These are phyloP conservation scores for Pyrenophora graminea DNA, from an alignment of 2,329 filamentous ascomycete genomes.

Conservation along the genomic window DNA sequence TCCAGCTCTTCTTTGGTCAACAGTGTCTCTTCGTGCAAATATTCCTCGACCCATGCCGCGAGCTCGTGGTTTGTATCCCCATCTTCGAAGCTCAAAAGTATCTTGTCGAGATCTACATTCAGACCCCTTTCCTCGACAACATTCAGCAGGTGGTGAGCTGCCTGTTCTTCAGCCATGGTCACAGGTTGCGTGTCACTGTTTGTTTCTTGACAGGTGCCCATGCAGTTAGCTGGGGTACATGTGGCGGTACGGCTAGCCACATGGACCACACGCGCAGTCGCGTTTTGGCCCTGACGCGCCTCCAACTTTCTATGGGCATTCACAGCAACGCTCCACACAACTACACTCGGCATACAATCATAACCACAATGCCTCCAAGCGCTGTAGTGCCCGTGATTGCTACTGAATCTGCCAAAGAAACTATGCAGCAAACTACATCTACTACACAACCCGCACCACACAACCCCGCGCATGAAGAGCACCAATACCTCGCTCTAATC, in stretches of 20 bases:
- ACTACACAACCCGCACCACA: conserved; percentile 13
- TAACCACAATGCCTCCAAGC: conserved; percentile 33
- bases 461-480: conserved; percentile 71
- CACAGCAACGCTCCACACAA: not conserved
- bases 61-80: conserved; percentile 48
- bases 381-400: conserved; percentile 31
- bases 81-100: conserved; percentile 54
- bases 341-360: not conserved
- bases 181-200: conserved; percentile 3
- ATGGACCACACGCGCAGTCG: conserved; percentile 36
- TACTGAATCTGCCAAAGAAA: conserved; percentile 23
- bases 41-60: conserved; percentile 53
- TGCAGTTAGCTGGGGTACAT: conserved; percentile 23
- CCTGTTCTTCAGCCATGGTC: conserved; percentile 42
- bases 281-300: conserved; percentile 35
- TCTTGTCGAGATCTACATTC: conserved; percentile 50
- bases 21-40: conserved; percentile 52
- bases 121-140: conserved; percentile 52
- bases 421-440: conserved; percentile 20
- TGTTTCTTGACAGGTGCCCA: conserved; percentile 33
- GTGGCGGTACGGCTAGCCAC: conserved; percentile 21
- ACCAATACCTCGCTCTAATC: conserved; percentile 91
- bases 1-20: conserved; percentile 55
- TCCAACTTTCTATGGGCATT: conserved; percentile 10
- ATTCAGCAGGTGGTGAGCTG: conserved; percentile 50